These are phyloP conservation scores for Zasmidium angulare DNA, from an alignment of 2,329 filamentous ascomycete species.

Conservation along the genomic window DNA sequence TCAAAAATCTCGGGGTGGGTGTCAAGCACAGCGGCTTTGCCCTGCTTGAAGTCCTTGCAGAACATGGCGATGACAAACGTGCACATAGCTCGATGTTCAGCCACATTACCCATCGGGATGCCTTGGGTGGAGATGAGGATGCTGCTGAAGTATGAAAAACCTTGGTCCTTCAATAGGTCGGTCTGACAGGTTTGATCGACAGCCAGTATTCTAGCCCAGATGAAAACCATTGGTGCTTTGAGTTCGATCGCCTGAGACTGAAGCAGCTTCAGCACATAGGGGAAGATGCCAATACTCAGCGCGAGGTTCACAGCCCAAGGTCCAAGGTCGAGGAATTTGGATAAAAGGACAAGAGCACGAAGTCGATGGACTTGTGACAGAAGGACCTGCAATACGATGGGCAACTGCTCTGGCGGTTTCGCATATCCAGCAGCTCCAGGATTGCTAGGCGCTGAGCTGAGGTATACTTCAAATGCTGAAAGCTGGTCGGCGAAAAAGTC, in stretches of 20 bases:
- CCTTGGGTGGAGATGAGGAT: conserved; percentile 74
- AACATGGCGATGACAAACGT: conserved; percentile 97
- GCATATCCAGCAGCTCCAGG: conserved; percentile 73
- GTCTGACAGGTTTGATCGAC: conserved; percentile 92
- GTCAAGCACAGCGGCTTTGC: conserved; percentile 86
- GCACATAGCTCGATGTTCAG: conserved; percentile 98
- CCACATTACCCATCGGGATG: conserved; percentile 81
- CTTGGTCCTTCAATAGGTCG: conserved; percentile 93
- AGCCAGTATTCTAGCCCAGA: conserved; percentile 93
- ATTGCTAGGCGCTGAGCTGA: conserved; percentile 88
- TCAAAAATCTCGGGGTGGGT: conserved; percentile 85
- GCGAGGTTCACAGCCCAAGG: conserved; percentile 99
- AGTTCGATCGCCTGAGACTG: conserved; percentile 93
- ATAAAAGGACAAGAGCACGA: conserved; percentile 84
- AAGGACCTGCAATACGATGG: conserved; percentile 92
- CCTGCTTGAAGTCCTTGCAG: conserved; percentile 90
- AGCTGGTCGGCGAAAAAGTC: conserved; percentile 96
- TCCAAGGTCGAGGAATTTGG: conserved; percentile 89
- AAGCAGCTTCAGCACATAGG: conserved; percentile 94
- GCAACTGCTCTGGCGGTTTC: conserved; percentile 76
- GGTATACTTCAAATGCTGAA: conserved; percentile 94
- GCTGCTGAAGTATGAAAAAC: conserved; percentile 93
- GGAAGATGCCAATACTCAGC: conserved; percentile 96
- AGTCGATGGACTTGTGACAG: conserved; percentile 93
- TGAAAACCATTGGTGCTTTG: conserved; percentile 99